Conservation (phyloP, 345 rosid species). For the Brassica nigra region DNA sequence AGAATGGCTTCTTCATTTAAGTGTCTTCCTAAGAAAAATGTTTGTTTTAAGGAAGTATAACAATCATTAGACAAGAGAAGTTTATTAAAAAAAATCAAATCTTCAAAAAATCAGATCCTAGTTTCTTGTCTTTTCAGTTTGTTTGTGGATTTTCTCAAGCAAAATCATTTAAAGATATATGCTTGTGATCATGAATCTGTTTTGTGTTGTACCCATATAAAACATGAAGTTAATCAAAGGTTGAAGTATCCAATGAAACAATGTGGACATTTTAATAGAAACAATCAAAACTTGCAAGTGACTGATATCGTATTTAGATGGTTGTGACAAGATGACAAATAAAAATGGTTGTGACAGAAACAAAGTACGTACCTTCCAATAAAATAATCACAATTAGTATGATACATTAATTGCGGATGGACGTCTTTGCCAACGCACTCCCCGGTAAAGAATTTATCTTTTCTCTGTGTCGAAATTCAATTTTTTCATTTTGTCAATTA, state of each 20-base stretch:
- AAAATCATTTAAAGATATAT: neutral
- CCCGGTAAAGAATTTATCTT: neutral
- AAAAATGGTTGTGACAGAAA: neutral
- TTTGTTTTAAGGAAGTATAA: neutral
- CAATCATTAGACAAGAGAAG: neutral
- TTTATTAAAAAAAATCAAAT: neutral
- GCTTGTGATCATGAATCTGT: neutral
- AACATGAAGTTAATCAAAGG: neutral
- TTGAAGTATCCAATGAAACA: neutral
- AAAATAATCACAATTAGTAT: neutral
- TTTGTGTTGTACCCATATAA: neutral
- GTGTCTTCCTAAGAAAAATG: neutral
- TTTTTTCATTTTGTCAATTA: conserved; percentile 1
- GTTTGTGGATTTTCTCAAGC: neutral
- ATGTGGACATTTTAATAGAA: neutral
- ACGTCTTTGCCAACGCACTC: neutral
- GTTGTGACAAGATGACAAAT: neutral
- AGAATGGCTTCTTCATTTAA: neutral
- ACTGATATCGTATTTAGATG: neutral
- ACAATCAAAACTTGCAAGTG: neutral
- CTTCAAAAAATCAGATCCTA: neutral
- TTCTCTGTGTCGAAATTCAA: conserved; percentile 2
- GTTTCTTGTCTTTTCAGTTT: neutral
- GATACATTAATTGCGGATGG: neutral
- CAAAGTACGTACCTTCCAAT: neutral